Evolutionary conservation across 1,284 basidiomycete species (phyloP), one percentile per base, ranked within the genome.

Genomic region (Leccinum subfulvum): DNA sequence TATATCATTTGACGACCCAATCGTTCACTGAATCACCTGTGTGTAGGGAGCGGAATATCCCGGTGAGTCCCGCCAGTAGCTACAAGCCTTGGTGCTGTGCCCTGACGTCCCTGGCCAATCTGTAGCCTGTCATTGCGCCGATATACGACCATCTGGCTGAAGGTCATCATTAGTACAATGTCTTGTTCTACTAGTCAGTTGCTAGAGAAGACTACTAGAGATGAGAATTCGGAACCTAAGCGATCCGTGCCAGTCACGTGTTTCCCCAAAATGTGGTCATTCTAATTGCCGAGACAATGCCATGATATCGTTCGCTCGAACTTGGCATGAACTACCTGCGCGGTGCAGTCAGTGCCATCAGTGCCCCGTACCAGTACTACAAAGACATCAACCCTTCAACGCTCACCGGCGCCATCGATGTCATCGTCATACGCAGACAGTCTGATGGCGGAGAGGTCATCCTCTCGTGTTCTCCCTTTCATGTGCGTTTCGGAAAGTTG

Each of bases 401-500:
- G 0, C 86, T 98, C 63, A 96, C 95, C 5, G 96, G 95, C 57
- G 95, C 95, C 55, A 97, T 98, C 82, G 95, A 98, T 82, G 92
- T 98, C 77, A 95, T 98, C 71, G 95, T 97, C 68, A 88, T 98
- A 58, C 87, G 90, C 65, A 85, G 90, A 58, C 87, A 87, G 10
- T 72, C 85, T 49, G 80, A 85, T 63, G 83, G 86, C 65, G 87
- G 87, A 61, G 83, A 81, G 58, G 82, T 82, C 23, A 91, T 91
- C 69, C 86, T 98, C 37, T 91, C 87, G 2, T 97, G 95, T 74
- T 95, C 95, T 14, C 97, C 97, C 0, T 99, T 99, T 73, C 97
- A 99, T 77, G 96, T 99, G 51, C 84, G 97, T 62, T 99, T 99
- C 76, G 97, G 97, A 62, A 99, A 99, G 83, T 91, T 96, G 82